Conservation (phyloP, 257 asterid genomes). For the Nicotiana tabacum region DNA sequence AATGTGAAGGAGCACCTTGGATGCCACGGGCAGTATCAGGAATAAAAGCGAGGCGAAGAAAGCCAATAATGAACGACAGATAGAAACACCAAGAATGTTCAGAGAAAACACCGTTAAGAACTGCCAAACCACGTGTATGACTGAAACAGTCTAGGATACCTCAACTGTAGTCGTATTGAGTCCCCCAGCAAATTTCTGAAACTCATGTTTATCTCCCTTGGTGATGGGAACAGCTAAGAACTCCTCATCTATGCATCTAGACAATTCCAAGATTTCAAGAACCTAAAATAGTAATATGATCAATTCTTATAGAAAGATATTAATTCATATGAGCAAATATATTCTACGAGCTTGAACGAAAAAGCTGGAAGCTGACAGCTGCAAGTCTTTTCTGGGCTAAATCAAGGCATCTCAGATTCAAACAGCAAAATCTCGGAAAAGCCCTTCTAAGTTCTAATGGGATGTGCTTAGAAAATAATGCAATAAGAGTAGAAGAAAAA, state of each 20-base stretch:
- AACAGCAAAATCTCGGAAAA: neutral
- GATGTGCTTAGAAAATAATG: neutral
- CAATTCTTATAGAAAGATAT: neutral
- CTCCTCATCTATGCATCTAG: neutral
- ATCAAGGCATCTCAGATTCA: neutral
- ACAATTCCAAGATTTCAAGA: neutral
- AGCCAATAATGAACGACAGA: neutral
- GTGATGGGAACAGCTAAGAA: neutral
- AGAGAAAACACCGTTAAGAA: neutral
- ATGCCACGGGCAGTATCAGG: slow-evolving; percentile 87
- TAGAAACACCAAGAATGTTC: neutral
- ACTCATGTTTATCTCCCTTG: neutral
- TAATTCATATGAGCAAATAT: neutral
- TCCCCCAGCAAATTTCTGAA: neutral
- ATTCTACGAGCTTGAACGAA: neutral
- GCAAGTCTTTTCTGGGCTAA: neutral
- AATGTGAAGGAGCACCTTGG: slow-evolving; percentile 90
- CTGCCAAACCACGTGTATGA: neutral
- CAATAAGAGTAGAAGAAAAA: neutral
- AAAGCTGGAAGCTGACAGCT: neutral
- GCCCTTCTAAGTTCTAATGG: neutral
- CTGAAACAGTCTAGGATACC: neutral
- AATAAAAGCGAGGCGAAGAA: slow-evolving; percentile 55
- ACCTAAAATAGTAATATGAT: neutral
- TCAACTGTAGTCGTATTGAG: neutral